A percentile compares a stretch with the other conserved stretches of the same genome.
Evolutionary conservation across 2,329 filamentous ascomycete species (phyloP).

Genomic region (Corniculantispora saksenae): DNA sequence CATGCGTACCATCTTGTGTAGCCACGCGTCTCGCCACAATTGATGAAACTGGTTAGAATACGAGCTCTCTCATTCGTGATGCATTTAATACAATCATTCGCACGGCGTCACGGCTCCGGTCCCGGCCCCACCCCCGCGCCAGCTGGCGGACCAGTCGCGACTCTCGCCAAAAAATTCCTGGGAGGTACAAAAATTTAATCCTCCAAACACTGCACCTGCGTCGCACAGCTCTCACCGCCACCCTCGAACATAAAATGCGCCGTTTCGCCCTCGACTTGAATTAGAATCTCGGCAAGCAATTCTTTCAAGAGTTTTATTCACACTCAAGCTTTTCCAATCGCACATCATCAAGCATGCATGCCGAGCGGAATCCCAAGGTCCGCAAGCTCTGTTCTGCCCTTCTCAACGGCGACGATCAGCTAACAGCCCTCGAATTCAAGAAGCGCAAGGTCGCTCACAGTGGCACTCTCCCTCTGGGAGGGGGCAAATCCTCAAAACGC

Average conservation of each 20-base stretch:
- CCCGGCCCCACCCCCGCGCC: conserved; percentile 11
- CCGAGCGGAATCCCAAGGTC: conserved; percentile 5
- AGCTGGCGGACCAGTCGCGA: neutral
- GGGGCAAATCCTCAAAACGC: neutral
- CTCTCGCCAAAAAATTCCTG: neutral
- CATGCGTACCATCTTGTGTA: too few species aligned
- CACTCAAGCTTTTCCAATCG: neutral
- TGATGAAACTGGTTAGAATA: too few species aligned
- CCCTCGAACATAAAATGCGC: neutral
- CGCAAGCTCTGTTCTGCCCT: conserved; percentile 1
- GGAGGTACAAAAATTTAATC: neutral
- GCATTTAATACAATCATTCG: too few species aligned
- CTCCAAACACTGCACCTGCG: neutral
- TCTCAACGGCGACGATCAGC: neutral
- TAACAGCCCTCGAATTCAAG: neutral
- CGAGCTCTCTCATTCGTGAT: too few species aligned
- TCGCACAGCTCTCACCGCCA: neutral
- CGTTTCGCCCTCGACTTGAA: neutral
- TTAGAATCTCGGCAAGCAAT: neutral
- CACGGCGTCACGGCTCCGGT: neutral
- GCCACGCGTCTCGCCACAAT: too few species aligned
- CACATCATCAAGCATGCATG: conserved; percentile 2
- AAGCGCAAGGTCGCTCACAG: conserved; percentile 12
- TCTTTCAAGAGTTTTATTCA: too few species aligned
- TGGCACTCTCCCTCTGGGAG: neutral